A percentile compares a stretch with the other conserved stretches of the same genome.
These are phyloP conservation scores for Aspergillus sp. DNA, from an alignment of 2,329 filamentous ascomycete species.

Conservation along the genomic window DNA sequence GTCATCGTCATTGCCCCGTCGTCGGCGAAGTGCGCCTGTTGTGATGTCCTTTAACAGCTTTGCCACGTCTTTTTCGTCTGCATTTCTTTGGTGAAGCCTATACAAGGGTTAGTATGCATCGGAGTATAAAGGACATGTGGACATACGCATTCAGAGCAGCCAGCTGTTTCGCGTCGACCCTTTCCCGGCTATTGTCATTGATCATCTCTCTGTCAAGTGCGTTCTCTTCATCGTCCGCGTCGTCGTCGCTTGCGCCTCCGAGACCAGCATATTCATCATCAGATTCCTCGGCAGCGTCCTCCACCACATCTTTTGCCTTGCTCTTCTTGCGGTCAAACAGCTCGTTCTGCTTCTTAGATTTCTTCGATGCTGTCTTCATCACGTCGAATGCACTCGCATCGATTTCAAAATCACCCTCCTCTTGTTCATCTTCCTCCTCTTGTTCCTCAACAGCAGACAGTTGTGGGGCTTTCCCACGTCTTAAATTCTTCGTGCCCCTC, in stretches of 20 bases:
- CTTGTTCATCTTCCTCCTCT: constrained; percentile 40
- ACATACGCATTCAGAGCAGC: constrained; percentile 88
- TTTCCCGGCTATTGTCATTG: constrained; percentile 74
- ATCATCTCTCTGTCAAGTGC: constrained; percentile 85
- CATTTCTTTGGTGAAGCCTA: constrained; percentile 74
- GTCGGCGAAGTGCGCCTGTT: constrained; percentile 80
- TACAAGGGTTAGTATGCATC: constrained; percentile 21
- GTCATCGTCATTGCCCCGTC: constrained; percentile 70
- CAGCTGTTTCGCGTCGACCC: constrained; percentile 76
- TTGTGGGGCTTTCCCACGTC: constrained; percentile 45
- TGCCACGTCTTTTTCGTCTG: constrained; percentile 83
- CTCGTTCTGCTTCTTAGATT: constrained; percentile 54
- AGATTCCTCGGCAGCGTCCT: constrained; percentile 94
- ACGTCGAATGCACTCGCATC: constrained; percentile 63
- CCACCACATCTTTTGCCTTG: constrained; percentile 79
- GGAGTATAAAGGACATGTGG: constrained; percentile 4
- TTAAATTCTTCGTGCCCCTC: constrained; percentile 58
- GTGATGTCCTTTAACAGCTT: constrained; percentile 93
- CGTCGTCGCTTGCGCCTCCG: constrained; percentile 85
- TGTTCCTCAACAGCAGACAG: constrained; percentile 49
- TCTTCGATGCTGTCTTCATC: constrained; percentile 65
- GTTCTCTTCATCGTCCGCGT: constrained; percentile 72
- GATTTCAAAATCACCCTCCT: constrained; percentile 37
- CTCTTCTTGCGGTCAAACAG: constrained; percentile 82
- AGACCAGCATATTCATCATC: constrained; percentile 97